Percentiles rank a stretch among this genome's conserved stretches.
phyloP scores from a whole-genome alignment of 164 flowering plant species.

The Aristolochia contorta region DNA sequence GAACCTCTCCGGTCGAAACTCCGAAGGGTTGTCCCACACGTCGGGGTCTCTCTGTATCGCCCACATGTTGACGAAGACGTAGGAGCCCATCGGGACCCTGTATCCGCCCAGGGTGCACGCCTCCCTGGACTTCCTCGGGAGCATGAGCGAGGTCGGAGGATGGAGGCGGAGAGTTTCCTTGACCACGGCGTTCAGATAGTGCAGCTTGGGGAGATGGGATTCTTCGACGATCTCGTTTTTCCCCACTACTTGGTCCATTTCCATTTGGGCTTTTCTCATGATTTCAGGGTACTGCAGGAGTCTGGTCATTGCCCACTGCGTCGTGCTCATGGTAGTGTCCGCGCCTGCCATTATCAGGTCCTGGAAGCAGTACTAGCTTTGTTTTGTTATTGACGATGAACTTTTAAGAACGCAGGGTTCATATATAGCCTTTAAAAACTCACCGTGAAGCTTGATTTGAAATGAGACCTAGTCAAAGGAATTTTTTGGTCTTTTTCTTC shows the following conservation, averaged over 20 bases:
- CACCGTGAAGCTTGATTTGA: not conserved
- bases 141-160: constrained; percentile 13
- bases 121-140: constrained; percentile 6
- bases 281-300: constrained; percentile 4
- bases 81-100: constrained; percentile 7
- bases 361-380: too few relatives aligned
- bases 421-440: too few relatives aligned
- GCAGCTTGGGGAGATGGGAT: constrained; percentile 7
- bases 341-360: constrained; percentile 7
- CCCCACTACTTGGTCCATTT: constrained; percentile 10
- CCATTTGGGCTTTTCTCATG: constrained; percentile 6
- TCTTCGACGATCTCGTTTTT: constrained; percentile 9
- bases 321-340: constrained; percentile 5
- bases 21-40: constrained; percentile 10
- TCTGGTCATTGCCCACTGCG: constrained; percentile 19
- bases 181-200: constrained; percentile 9
- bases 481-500: not conserved
- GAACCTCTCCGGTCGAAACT: constrained; percentile 17
- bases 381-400: too few relatives aligned
- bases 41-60: constrained; percentile 16
- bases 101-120: constrained; percentile 8
- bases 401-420: too few relatives aligned
- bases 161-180: too few relatives aligned
- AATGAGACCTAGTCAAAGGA: not conserved
- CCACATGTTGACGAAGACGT: constrained; percentile 13